Evolutionary conservation across 2,329 filamentous ascomycete species (phyloP), one percentile per base, ranked within the genome.

Genomic region (Ambrosiella cleistominuta): DNA sequence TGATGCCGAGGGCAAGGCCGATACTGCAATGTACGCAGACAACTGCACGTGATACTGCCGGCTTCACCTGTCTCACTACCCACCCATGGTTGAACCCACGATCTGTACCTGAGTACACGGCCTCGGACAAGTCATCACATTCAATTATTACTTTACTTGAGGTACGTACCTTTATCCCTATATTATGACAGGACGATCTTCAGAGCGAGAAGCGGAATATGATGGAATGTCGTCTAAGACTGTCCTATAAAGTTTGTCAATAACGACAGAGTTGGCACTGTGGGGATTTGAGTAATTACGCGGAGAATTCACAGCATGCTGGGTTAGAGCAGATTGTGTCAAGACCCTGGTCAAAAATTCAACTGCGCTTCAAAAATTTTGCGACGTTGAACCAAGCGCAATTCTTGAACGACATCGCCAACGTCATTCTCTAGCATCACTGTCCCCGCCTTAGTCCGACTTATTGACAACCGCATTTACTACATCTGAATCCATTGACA

Each of bases 361-460:
- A 19, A 51, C 27, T 54, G 57, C 49, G 42, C 39, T 53, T 60
- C 58, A 60, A 60, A 60, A 57, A 54, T 40, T 60, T 60, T 60
- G 49, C 54, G 54, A 60, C 19, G 36, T 6, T 44, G 27, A 59
- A 54, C 44, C 11, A 39, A 44, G 38, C 57, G 44, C 40, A 17
- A 19, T 12, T n/a, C 27, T 51, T 19, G 13, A 35, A 36, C 49
- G 36, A 12, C 56, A 36, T 9, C 8, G 4, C 37, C 57, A 51
- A 19, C 40, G 44, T 54, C 40, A 12, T 12, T 12, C 40, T 51
- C 51, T n/a, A 19, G 42, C 36, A 15, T 36, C 47, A 39, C 35
- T 9, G 27, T 27, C 4, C 27, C 27, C 4, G 27, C 27, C 27
- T 27, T 27, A 27, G 27, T 27, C 4, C 47, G 9, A 11, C 8